Conservation (phyloP, 345 rosid species). For the Kandelia obovata region DNA sequence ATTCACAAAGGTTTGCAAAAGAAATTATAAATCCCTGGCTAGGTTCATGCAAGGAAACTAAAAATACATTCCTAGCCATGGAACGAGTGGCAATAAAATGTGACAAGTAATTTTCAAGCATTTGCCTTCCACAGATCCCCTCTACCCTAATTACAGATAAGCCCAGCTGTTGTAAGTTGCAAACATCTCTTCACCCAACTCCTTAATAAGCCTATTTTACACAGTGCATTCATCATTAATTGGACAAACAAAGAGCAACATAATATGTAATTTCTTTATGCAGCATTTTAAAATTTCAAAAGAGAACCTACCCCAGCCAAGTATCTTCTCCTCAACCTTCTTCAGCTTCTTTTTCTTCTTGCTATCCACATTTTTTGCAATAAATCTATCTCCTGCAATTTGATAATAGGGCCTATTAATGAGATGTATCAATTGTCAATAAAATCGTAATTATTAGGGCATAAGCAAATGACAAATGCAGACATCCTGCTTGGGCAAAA, state of each 20-base stretch:
- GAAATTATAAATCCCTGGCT: conserved; percentile 1
- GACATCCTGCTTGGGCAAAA: not conserved
- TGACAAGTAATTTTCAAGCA: not conserved
- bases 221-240: too few relatives aligned
- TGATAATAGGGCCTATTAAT: conserved; percentile 1
- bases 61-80: not conserved
- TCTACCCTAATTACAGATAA: not conserved
- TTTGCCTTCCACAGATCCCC: not conserved
- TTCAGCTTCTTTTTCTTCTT: conserved; percentile 90
- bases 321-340: conserved; percentile 86
- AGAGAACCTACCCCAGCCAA: conserved; percentile 81
- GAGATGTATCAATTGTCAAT: too few relatives aligned
- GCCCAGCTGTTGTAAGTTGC: not conserved
- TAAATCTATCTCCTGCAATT: conserved; percentile 74
- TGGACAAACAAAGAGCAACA: too few relatives aligned
- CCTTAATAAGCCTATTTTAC: not conserved
- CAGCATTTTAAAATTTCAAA: conserved; percentile 5
- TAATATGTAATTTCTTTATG: too few relatives aligned
- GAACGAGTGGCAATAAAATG: not conserved
- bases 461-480: conserved; percentile 9
- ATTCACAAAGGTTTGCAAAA: not conserved
- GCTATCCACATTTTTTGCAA: conserved; percentile 71
- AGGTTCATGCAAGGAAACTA: not conserved
- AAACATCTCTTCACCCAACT: not conserved
- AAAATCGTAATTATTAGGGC: too few relatives aligned